These are phyloP conservation scores for Lipomyces anomalus DNA, from an alignment of 805 yeast genomes.

Conservation along the genomic window DNA sequence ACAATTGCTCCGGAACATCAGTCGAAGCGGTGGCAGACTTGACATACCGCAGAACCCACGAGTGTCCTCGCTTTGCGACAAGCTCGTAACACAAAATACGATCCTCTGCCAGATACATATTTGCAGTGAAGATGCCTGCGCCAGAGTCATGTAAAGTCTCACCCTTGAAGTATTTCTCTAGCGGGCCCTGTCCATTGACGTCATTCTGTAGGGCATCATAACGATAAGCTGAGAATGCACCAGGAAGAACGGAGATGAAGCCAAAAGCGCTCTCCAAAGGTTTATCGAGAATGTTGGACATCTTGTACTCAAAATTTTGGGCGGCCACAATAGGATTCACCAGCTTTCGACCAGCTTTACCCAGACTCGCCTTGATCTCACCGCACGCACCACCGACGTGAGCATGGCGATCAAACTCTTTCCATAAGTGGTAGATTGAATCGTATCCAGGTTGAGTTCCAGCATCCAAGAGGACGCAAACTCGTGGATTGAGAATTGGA, in stretches of 20 bases:
- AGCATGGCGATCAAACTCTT: constrained; percentile 65
- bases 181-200: constrained; percentile 72
- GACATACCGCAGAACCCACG: constrained; percentile 80
- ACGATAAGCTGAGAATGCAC: constrained; percentile 94
- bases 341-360: constrained; percentile 50
- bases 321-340: constrained; percentile 90
- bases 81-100: constrained; percentile 91
- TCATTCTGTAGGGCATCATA: constrained; percentile 67
- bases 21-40: constrained; percentile 87
- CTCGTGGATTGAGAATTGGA: constrained; percentile 71
- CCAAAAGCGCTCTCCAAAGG: constrained; percentile 96
- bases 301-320: constrained; percentile 94
- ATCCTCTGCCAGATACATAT: constrained; percentile 97
- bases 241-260: constrained; percentile 88
- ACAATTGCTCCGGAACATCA: constrained; percentile 81
- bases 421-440: constrained; percentile 86
- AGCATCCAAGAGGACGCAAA: constrained; percentile 81
- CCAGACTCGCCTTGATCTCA: constrained; percentile 82
- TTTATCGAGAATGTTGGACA: constrained; percentile 89
- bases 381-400: constrained; percentile 98
- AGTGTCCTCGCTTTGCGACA: constrained; percentile 70
- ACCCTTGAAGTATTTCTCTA: constrained; percentile 87
- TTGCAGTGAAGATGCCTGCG: constrained; percentile 82
- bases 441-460: constrained; percentile 88
- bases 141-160: constrained; percentile 68